Conservation (phyloP, 345 rosid genomes). For the Gossypium stocksii region DNA sequence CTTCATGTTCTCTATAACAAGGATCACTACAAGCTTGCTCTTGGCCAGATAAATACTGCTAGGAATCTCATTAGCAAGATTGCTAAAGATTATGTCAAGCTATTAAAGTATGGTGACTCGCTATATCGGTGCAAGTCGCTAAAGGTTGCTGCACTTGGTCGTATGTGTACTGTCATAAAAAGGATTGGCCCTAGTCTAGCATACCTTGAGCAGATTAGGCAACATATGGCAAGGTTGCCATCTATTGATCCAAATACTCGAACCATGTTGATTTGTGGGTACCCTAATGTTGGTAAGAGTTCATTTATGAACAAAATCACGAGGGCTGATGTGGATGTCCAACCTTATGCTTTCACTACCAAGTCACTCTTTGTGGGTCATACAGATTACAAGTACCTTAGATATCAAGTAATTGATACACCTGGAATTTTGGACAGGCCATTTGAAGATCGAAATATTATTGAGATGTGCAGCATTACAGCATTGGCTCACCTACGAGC, state of each 20-base stretch:
- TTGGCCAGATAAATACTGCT: slow-evolving; percentile 61
- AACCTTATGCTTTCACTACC: slow-evolving; percentile 89
- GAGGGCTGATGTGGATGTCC: slow-evolving; percentile 90
- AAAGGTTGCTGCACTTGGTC: slow-evolving; percentile 62
- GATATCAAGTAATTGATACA: slow-evolving; percentile 95
- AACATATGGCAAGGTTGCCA: slow-evolving; percentile 73
- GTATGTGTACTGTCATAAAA: slow-evolving; percentile 59
- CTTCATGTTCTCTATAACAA: slow-evolving; percentile 57
- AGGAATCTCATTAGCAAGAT: slow-evolving; percentile 47
- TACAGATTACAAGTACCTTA: slow-evolving; percentile 80
- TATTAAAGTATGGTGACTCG: slow-evolving; percentile 56
- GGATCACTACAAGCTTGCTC: slow-evolving; percentile 67
- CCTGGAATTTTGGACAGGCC: slow-evolving; percentile 96
- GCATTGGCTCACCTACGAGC: slow-evolving; percentile 93
- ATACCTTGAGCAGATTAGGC: slow-evolving; percentile 62
- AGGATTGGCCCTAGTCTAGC: slow-evolving; percentile 56
- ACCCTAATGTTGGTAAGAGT: slow-evolving; percentile 96
- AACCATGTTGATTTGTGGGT: slow-evolving; percentile 69
- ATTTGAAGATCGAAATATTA: slow-evolving; percentile 86
- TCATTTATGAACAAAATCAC: slow-evolving; percentile 89
- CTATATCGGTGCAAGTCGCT: slow-evolving; percentile 48
- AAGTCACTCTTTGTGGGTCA: slow-evolving; percentile 95
- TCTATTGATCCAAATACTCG: slow-evolving; percentile 61
- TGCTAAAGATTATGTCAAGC: slow-evolving; percentile 52
- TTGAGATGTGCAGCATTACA: slow-evolving; percentile 96